phyloP scores from a whole-genome alignment of 805 yeast genomes.

The Pichia nakasei region DNA sequence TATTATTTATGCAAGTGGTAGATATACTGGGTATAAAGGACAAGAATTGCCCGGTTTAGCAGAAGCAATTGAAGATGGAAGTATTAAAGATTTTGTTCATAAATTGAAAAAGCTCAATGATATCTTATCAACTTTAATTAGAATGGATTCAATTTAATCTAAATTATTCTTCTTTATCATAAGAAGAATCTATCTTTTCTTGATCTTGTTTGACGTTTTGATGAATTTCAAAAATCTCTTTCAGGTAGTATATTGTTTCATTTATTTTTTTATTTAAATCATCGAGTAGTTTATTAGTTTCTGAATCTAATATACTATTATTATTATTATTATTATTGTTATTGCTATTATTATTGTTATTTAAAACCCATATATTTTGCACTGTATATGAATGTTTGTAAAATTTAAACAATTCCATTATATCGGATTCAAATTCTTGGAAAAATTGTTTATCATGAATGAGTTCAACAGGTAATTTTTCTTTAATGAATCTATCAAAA shows the following conservation, averaged over 20 bases:
- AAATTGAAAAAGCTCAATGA: constrained; percentile 12
- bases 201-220: neutral
- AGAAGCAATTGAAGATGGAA: constrained; percentile 44
- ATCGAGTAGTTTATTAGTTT: constrained; percentile 5
- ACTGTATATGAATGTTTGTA: constrained; percentile 3
- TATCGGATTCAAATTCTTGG: neutral
- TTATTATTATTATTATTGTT: too few relatives aligned
- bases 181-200: neutral
- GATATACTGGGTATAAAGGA: constrained; percentile 55
- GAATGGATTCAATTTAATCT: neutral
- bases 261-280: neutral
- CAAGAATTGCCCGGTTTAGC: constrained; percentile 46
- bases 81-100: constrained; percentile 26
- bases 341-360: constrained; percentile 1
- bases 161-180: neutral
- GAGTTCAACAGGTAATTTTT: neutral
- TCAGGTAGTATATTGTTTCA: neutral
- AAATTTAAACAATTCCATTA: neutral
- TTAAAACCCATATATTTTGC: constrained; percentile 5
- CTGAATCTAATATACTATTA: constrained; percentile 4
- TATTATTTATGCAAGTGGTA: constrained; percentile 48
- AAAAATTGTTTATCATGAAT: neutral
- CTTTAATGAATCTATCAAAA: neutral
- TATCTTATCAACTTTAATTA: constrained; percentile 6
- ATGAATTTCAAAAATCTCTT: neutral